Conservation (phyloP, 2,329 filamentous ascomycete genomes). For the Ophiostoma quercus region DNA sequence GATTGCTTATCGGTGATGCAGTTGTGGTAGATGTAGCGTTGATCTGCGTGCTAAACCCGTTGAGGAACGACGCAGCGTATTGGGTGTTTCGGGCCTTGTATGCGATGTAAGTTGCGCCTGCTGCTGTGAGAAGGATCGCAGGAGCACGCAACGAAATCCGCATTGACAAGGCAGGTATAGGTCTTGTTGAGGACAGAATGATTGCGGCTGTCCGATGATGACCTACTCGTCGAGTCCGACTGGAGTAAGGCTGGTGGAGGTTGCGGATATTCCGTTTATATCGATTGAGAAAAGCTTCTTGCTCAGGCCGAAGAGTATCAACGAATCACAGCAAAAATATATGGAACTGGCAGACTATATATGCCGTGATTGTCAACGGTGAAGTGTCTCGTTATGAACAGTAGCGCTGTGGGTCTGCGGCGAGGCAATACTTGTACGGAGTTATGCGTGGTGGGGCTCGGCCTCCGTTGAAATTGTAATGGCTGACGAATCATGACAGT, state of each 20-base stretch:
- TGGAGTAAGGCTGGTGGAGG: neutral
- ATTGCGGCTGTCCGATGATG: neutral
- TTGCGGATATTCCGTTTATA: too few species aligned
- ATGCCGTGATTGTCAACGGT: neutral
- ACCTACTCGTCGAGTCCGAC: neutral
- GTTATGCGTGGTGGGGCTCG: neutral
- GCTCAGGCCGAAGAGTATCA: too few species aligned
- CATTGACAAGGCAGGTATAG: constrained; percentile 13
- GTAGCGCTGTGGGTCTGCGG: neutral
- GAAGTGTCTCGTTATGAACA: neutral
- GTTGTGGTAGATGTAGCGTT: neutral
- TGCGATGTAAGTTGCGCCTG: constrained; percentile 23
- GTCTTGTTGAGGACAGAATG: neutral
- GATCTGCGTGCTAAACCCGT: neutral
- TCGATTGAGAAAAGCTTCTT: too few species aligned
- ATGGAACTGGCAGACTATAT: neutral
- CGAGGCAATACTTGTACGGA: neutral
- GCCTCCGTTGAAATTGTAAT: neutral
- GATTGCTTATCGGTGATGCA: neutral
- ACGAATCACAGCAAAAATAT: neutral
- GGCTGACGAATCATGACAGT: neutral
- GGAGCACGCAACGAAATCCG: constrained; percentile 26
- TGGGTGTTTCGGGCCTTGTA: constrained; percentile 17
- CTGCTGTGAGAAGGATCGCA: constrained; percentile 24
- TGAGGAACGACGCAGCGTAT: neutral